Conservation (phyloP, 2,329 filamentous ascomycete genomes). For the Seiridium unicorne region DNA sequence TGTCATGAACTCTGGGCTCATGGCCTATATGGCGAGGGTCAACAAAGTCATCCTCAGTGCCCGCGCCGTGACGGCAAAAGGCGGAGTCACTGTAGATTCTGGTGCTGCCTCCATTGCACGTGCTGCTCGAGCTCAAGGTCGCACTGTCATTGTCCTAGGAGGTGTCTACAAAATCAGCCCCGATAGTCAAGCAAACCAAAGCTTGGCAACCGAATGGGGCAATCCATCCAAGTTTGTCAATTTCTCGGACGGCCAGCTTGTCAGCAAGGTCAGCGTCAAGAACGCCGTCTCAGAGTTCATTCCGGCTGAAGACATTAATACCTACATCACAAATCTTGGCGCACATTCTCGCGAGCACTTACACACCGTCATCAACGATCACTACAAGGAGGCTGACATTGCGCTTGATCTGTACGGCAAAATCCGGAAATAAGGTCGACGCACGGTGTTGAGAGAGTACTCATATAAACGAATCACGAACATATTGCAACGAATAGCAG, state of each 20-base stretch:
- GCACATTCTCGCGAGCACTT: conserved; percentile 59
- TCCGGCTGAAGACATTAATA: conserved; percentile 70
- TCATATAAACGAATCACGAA: too few relatives aligned
- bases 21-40: conserved; percentile 91
- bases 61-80: conserved; percentile 83
- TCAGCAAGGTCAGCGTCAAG: conserved; percentile 74
- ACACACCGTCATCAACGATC: conserved; percentile 71
- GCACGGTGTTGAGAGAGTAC: too few relatives aligned
- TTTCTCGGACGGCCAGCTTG: conserved; percentile 77
- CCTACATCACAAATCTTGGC: conserved; percentile 80
- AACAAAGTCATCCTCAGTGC: conserved; percentile 94
- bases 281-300: conserved; percentile 84
- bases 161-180: conserved; percentile 94
- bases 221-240: conserved; percentile 73
- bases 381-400: conserved; percentile 73
- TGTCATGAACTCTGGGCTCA: conserved; percentile 80
- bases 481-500: too few relatives aligned
- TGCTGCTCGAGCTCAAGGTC: conserved; percentile 78
- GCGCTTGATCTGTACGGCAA: conserved; percentile 52
- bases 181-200: conserved; percentile 80
- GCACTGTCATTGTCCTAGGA: conserved; percentile 83
- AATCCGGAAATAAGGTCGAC: conserved; percentile 22
- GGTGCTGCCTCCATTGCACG: conserved; percentile 83
- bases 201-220: conserved; percentile 82
- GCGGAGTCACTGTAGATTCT: conserved; percentile 78